These are phyloP conservation scores for Geotrichum australiense DNA, from an alignment of 1,139 yeast species.

Conservation along the genomic window DNA sequence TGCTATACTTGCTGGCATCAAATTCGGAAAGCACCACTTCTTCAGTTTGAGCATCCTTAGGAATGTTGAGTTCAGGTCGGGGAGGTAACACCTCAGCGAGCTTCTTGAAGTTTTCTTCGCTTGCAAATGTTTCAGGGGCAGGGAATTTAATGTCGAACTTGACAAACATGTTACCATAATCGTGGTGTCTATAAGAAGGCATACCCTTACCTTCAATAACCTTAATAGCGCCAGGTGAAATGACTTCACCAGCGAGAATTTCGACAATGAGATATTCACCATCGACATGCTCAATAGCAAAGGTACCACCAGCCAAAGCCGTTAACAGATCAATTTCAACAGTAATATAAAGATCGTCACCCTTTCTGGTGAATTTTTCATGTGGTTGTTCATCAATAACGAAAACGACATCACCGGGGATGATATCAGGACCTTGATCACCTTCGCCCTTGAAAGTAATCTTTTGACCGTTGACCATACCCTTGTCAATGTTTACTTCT, in stretches of 20 bases:
- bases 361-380: conserved; percentile 74
- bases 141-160: conserved; percentile 51
- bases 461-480: conserved; percentile 94
- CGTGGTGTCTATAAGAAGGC: conserved; percentile 55
- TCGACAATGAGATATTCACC: conserved; percentile 79
- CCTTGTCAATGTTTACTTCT: conserved; percentile 93
- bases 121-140: conserved; percentile 31
- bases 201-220: conserved; percentile 93
- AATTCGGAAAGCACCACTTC: conserved; percentile 67
- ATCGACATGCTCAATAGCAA: conserved; percentile 71
- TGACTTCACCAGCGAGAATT: conserved; percentile 87
- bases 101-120: conserved; percentile 35
- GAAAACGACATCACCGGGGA: conserved; percentile 95
- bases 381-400: conserved; percentile 60
- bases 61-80: conserved; percentile 31
- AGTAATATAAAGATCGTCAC: conserved; percentile 78
- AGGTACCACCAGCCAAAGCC: conserved; percentile 93
- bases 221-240: conserved; percentile 75
- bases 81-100: conserved; percentile 41
- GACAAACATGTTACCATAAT: conserved; percentile 45
- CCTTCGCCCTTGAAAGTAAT: conserved; percentile 93
- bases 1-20: conserved; percentile 48
- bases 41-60: conserved; percentile 49
- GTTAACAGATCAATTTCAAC: conserved; percentile 87
- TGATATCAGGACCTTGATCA: conserved; percentile 91